Conservation (phyloP, 352 stramenopile genomes). For the Globisporangium lucens region DNA sequence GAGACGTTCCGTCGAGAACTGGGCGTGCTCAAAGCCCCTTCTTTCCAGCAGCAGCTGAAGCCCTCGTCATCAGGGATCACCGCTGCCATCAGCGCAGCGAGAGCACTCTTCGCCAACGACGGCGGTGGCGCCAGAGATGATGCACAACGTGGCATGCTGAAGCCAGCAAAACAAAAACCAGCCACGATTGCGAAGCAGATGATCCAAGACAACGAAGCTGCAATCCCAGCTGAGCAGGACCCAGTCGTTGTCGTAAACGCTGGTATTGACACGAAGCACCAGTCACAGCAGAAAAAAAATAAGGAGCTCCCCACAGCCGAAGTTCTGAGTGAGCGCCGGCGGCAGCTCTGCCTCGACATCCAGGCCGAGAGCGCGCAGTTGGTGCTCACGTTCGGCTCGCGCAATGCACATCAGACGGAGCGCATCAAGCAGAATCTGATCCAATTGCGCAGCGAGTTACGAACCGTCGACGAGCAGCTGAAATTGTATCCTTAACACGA, state of each 20-base stretch:
- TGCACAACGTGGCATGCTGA: background rate
- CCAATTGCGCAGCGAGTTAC: slow-evolving; percentile 14
- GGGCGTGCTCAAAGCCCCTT: slow-evolving; percentile 13
- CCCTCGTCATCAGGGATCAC: slow-evolving; percentile 8
- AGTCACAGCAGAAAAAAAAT: background rate
- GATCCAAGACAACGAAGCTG: background rate
- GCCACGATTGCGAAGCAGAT: background rate
- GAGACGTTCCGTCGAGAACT: slow-evolving; percentile 40
- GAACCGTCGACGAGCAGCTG: slow-evolving; percentile 13
- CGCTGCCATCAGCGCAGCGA: slow-evolving; percentile 14
- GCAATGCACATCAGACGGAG: slow-evolving; percentile 16
- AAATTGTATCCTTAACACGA: background rate
- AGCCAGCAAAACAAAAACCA: background rate
- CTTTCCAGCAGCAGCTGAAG: background rate
- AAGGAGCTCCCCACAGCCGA: background rate
- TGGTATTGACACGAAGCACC: background rate
- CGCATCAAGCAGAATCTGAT: slow-evolving; percentile 19
- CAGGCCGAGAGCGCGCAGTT: slow-evolving; percentile 46
- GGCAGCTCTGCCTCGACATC: slow-evolving; percentile 54
- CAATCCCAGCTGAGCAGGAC: background rate
- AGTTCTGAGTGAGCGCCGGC: slow-evolving; percentile 28
- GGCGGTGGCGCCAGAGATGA: background rate
- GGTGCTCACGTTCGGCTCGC: slow-evolving; percentile 30
- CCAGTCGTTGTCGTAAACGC: background rate
- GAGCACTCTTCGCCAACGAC: slow-evolving; percentile 9